phyloP scores from a whole-genome alignment of 2,329 filamentous ascomycete species.

The Ophiostoma himal-ulmi region DNA sequence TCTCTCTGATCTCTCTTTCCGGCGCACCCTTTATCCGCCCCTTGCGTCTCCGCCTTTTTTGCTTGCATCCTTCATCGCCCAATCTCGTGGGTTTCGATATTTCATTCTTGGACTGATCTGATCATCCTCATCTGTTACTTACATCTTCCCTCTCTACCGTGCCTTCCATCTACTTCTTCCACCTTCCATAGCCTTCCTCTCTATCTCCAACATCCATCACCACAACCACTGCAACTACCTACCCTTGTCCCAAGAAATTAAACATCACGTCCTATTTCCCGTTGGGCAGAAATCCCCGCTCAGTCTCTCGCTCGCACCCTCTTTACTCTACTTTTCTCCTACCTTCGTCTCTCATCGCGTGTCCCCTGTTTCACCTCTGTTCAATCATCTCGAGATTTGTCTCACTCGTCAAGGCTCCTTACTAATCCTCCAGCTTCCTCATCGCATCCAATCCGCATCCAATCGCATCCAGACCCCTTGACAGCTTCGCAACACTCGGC shows the following conservation, averaged over 20 bases:
- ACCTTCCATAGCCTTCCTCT: conserved; percentile 8
- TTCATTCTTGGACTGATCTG: background rate
- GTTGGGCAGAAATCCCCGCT: conserved; percentile 8
- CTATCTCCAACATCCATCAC: background rate
- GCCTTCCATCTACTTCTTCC: conserved; percentile 4
- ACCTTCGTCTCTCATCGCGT: background rate
- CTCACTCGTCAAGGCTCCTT: background rate
- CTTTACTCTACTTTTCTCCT: background rate
- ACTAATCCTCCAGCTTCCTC: background rate
- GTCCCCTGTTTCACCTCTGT: conserved; percentile 3
- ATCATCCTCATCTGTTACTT: background rate
- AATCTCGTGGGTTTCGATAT: background rate
- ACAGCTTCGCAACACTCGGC: background rate
- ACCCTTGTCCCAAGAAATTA: background rate
- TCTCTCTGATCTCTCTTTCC: background rate
- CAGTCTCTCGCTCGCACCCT: background rate
- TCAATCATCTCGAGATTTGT: background rate
- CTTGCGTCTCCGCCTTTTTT: conserved; percentile 13
- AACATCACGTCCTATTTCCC: background rate
- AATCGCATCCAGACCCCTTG: background rate
- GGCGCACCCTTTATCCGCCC: conserved; percentile 17
- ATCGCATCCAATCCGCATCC: background rate
- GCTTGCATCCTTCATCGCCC: background rate
- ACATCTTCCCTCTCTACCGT: background rate
- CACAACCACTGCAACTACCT: background rate